phyloP scores from a whole-genome alignment of 768 basidiomycete species.

The Mrakia gelida region DNA sequence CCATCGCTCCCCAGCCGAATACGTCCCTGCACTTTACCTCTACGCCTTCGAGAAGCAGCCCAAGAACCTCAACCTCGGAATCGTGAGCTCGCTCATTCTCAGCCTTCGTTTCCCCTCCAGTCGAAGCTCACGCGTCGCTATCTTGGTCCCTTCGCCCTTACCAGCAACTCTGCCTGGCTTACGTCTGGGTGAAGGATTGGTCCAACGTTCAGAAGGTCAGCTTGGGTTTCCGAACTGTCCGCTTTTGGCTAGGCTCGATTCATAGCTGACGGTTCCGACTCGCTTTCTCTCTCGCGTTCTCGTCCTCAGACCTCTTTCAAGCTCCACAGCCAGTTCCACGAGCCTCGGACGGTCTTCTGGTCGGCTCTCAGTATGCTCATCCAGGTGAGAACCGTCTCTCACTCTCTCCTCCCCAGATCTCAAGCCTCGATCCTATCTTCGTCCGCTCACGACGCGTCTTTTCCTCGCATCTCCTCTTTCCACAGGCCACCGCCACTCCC shows the following conservation, averaged over 20 bases:
- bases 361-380: constrained; percentile 71
- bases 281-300: background rate
- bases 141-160: background rate
- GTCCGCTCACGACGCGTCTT: background rate
- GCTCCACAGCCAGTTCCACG: constrained; percentile 78
- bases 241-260: background rate
- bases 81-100: background rate
- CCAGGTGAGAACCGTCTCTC: constrained; percentile 45
- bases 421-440: background rate
- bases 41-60: constrained; percentile 18
- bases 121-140: background rate
- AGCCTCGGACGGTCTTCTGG: constrained; percentile 79
- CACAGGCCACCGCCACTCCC: constrained; percentile 64
- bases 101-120: no score
- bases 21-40: background rate
- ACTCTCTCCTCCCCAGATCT: constrained; percentile 17
- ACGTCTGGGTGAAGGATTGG: constrained; percentile 25
- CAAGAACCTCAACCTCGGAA: background rate
- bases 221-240: no score
- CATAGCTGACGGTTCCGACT: background rate
- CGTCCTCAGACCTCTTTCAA: constrained; percentile 63
- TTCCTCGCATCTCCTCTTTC: background rate
- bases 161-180: constrained; percentile 13
- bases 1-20: background rate
- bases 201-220: constrained; percentile 26